Evolutionary conservation across 2,329 filamentous ascomycete species (phyloP).

Genomic region (Capronia americana): DNA sequence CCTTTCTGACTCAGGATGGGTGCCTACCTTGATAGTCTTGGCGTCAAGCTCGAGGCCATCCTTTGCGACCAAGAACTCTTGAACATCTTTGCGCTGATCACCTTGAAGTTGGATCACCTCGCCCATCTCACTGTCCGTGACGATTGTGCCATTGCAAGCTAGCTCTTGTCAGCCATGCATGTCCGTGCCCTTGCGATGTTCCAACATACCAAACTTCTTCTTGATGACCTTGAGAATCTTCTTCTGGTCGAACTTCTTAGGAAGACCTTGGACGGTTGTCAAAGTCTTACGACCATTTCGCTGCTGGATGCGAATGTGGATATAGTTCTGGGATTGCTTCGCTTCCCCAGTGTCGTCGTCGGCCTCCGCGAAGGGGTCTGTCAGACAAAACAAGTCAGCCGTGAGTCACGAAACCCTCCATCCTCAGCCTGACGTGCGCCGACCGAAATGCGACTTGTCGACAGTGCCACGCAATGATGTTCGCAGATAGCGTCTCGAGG

Average conservation of each 20-base stretch:
- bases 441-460: background rate
- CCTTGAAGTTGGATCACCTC: constrained; percentile 99
- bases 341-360: constrained; percentile 98
- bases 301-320: constrained; percentile 99
- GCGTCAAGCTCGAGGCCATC: constrained; percentile 90
- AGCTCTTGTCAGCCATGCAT: constrained; percentile 99
- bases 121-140: constrained; percentile 93
- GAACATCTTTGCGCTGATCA: constrained; percentile 98
- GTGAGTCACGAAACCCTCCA: constrained; percentile 16
- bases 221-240: constrained; percentile 99
- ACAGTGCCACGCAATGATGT: background rate
- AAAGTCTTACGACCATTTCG: constrained; percentile 99
- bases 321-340: constrained; percentile 96
- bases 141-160: constrained; percentile 99
- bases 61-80: constrained; percentile 95
- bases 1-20: background rate
- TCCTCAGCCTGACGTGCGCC: background rate
- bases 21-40: constrained; percentile 89
- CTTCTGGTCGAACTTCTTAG: constrained; percentile 99
- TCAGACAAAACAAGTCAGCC: constrained; percentile 32
- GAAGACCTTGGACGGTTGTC: constrained; percentile 98
- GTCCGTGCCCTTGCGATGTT: background rate
- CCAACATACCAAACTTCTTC: constrained; percentile 87
- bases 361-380: constrained; percentile 99
- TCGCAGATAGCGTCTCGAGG: constrained; percentile 1